Evolutionary conservation across 306 rosid species (phyloP).

Genomic region (Cicer bijugum): DNA sequence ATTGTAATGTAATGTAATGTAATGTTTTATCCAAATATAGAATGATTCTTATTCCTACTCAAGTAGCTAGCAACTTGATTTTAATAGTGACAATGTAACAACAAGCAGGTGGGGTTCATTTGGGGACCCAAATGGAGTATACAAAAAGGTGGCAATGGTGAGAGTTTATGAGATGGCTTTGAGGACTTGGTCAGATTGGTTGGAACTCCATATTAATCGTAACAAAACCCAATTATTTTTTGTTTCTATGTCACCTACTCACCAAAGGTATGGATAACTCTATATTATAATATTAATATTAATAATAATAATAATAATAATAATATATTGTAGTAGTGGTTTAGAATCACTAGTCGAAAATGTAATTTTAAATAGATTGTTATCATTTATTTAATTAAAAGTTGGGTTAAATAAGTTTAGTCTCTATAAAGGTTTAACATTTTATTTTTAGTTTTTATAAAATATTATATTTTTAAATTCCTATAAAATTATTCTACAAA

Average conservation of each 20-base stretch:
- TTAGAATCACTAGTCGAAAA: no score
- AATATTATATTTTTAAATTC: no score
- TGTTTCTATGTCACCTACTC: conserved; percentile 94
- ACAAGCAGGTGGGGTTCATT: conserved; percentile 78
- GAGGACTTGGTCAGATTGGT: conserved; percentile 90
- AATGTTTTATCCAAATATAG: conserved; percentile 2
- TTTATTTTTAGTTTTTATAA: no score
- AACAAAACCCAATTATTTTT: conserved; percentile 73
- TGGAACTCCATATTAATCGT: conserved; percentile 76
- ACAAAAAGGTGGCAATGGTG: conserved; percentile 65
- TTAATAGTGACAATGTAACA: conserved; percentile 40
- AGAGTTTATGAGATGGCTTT: conserved; percentile 87
- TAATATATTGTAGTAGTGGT: no score
- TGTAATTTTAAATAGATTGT: no score
- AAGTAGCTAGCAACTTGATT: conserved; percentile 28
- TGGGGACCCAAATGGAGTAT: conserved; percentile 57
- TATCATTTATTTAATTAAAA: no score
- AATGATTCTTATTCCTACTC: not conserved
- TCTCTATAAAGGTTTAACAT: no score
- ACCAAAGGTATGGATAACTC: conserved; percentile 59
- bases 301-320: no score
- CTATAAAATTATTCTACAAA: no score
- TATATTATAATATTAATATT: not conserved
- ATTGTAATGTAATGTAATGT: not conserved
- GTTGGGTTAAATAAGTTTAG: no score